Base-by-base conservation (phyloP, 2,329 filamentous ascomycete genomes). In the Pseudogymnoascus sp. region DNA sequence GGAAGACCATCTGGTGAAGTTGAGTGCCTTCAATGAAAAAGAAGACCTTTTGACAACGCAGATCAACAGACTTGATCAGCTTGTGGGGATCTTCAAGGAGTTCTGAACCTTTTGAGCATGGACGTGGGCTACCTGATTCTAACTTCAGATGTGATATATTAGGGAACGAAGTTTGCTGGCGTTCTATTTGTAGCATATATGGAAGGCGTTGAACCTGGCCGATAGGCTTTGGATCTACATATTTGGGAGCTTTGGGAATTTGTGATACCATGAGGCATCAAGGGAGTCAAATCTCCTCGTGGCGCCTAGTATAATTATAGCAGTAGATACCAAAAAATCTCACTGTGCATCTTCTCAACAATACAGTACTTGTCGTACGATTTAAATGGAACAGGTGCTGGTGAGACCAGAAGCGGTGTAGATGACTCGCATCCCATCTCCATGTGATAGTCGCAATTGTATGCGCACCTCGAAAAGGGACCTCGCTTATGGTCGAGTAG, bases 11-110 rank as follows among this genome's bases (percentile, higher is more conserved):
- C 84, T 91, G 72, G 83, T 84, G 68, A 79, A 82, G 69, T 84
- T 86, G 66, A 78, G 80, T 63, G 75, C 75, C 50, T 83, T 85
- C 70, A 78, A 87, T 66, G 83, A 83, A 38, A 78, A 92, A 65
- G 84, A 88, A 72, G 85, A 88, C 70, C 88, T 88, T 77, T 78
- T 99, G 40, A 78, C 95, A 37, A 85, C 86, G 1, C 91, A 97
- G 75, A 80, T 97, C 10, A 84, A 84, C 73, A 83, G 91, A 65
- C 80, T 96, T 68, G 94, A 99, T 76, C 89, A 94, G 61, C 79
- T 96, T 68, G 87, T 97, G 56, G 88, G 88, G 25, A 82, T 94
- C 11, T 82, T 97, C 68, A 82, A 90, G 66, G 94, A 99, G 73
- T 92, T 84, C 69, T 91, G 73, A 79, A 56, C 12, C 38, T 23